A percentile compares a stretch with the other conserved stretches of the same genome.
Evolutionary conservation across 352 stramenopile species (phyloP).

Genomic region (Pythium guiyangense): DNA sequence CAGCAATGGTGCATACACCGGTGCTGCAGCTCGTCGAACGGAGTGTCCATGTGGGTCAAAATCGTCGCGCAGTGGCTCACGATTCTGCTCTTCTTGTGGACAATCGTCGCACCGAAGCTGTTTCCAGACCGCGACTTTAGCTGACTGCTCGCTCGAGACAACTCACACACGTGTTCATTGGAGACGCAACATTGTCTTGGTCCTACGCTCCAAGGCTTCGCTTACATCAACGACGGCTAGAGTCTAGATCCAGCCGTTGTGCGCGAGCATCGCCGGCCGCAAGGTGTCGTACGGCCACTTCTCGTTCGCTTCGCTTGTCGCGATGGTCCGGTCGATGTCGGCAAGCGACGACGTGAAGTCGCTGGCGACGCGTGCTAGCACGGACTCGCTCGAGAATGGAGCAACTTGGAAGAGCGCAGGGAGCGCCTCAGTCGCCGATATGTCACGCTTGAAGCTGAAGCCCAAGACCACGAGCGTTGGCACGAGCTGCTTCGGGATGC

Average conservation of each 20-base stretch:
- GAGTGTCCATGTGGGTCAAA: constrained; percentile 95
- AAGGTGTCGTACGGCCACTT: constrained; percentile 8
- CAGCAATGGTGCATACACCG: neutral
- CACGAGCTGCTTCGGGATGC: no score
- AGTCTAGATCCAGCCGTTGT: neutral
- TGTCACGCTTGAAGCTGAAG: constrained; percentile 27
- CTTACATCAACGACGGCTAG: no score
- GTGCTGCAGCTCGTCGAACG: constrained; percentile 32
- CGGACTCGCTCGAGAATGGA: constrained; percentile 21
- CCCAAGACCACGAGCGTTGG: constrained; percentile 2
- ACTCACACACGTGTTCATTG: no score
- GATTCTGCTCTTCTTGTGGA: constrained; percentile 94
- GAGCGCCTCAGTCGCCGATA: constrained; percentile 23
- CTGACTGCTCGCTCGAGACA: no score
- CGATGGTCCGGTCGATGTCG: constrained; percentile 25
- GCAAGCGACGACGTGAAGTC: constrained; percentile 20
- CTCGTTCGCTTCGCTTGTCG: constrained; percentile 18
- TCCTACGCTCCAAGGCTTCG: no score
- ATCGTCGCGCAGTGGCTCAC: constrained; percentile 92
- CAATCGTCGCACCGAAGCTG: no score
- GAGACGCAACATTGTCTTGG: no score
- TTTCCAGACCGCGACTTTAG: constrained; percentile 92
- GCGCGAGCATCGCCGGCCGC: no score
- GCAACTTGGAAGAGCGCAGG: constrained; percentile 19
- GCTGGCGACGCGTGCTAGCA: constrained; percentile 16